Evolutionary conservation across 768 basidiomycete species (phyloP).

Genomic region (Ephemerocybe angulata): DNA sequence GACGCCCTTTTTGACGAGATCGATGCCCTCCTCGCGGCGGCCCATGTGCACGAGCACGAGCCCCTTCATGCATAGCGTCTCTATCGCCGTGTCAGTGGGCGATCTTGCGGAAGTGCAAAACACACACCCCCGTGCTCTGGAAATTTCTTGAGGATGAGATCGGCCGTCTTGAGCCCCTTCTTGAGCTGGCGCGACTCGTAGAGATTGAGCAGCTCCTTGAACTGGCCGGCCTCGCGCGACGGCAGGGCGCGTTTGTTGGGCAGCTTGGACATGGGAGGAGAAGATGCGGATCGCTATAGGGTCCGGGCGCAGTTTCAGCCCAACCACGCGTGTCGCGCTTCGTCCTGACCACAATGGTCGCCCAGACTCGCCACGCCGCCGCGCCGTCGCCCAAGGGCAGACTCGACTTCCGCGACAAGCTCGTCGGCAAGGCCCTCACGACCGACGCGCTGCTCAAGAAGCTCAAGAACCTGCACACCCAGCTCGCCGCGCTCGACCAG

Average conservation of each 20-base stretch:
- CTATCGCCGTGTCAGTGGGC: constrained; percentile 36
- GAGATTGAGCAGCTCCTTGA: constrained; percentile 79
- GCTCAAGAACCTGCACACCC: constrained; percentile 71
- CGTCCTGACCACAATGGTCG: constrained; percentile 53
- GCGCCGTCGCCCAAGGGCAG: constrained; percentile 53
- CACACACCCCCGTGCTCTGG: constrained; percentile 90
- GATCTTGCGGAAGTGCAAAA: background rate
- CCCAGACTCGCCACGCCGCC: constrained; percentile 63
- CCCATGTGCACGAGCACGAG: constrained; percentile 80
- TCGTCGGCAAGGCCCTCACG: constrained; percentile 69
- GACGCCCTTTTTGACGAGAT: constrained; percentile 81
- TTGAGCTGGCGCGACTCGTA: constrained; percentile 90
- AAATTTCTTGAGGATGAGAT: constrained; percentile 91
- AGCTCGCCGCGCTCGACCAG: constrained; percentile 83
- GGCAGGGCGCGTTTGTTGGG: constrained; percentile 58
- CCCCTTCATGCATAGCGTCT: constrained; percentile 96
- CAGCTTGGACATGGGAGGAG: constrained; percentile 34
- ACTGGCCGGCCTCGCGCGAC: constrained; percentile 78
- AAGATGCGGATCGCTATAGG: background rate
- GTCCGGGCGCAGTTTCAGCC: constrained; percentile 9
- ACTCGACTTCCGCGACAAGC: constrained; percentile 77
- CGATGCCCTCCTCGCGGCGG: constrained; percentile 74
- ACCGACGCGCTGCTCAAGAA: constrained; percentile 86
- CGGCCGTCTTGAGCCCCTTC: constrained; percentile 86
- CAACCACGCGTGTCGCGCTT: constrained; percentile 31